Evolutionary conservation across 139 green algal genomes (phyloP).

Genomic region (Picochlorum sp.): DNA sequence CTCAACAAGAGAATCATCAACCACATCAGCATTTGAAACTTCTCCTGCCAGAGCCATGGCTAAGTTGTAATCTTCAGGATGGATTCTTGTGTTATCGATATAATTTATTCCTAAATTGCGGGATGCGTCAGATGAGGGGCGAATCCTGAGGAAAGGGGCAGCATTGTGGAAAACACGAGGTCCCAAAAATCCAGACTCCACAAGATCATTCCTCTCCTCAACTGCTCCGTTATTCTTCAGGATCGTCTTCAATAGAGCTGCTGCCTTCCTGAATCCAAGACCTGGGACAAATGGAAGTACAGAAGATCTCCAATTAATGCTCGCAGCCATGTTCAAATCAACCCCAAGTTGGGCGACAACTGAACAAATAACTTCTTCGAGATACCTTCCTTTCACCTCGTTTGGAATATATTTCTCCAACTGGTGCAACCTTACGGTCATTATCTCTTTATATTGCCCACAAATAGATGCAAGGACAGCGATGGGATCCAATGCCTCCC

Average conservation of each 20-base stretch:
- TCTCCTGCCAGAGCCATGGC: constrained; percentile 28
- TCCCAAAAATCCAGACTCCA: constrained; percentile 35
- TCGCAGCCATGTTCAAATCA: constrained; percentile 73
- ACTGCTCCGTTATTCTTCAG: constrained; percentile 15
- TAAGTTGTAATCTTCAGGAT: constrained; percentile 49
- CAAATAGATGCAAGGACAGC: constrained; percentile 63
- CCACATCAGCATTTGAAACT: constrained; percentile 8
- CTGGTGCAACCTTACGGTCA: constrained; percentile 36
- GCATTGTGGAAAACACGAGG: constrained; percentile 58
- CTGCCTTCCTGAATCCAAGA: constrained; percentile 81
- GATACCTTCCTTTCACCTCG: constrained; percentile 37
- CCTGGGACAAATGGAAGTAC: constrained; percentile 73
- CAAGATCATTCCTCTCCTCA: constrained; percentile 34
- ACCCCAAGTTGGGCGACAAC: constrained; percentile 56
- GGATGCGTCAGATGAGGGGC: constrained; percentile 23
- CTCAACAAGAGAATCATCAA: constrained; percentile 21
- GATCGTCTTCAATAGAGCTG: constrained; percentile 46
- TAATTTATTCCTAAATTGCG: constrained; percentile 54
- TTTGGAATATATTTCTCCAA: constrained; percentile 42
- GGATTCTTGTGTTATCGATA: constrained; percentile 73
- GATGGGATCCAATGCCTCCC: constrained; percentile 74
- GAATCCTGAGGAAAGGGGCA: constrained; percentile 57
- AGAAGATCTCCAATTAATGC: constrained; percentile 55
- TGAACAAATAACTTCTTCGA: constrained; percentile 49
- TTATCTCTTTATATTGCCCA: constrained; percentile 24